phyloP scores from a whole-genome alignment of 441 rosid genomes.

The Bruguiera hainesii region DNA sequence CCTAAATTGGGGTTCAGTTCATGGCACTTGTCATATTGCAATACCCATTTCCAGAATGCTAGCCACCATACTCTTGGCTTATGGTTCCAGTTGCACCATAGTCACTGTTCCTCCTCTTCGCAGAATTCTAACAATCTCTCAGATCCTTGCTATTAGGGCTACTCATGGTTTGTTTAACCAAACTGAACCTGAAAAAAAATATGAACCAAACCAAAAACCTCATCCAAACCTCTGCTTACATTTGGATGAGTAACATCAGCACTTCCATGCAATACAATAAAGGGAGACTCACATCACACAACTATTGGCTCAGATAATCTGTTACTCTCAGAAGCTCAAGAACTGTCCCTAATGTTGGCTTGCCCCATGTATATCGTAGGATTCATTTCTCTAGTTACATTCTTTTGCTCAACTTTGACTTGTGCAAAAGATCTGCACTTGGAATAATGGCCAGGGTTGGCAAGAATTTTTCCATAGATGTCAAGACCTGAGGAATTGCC shows the following conservation, averaged over 20 bases:
- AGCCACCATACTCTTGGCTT: no score
- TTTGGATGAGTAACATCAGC: conserved; percentile 83
- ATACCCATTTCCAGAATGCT: no score
- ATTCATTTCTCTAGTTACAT: conserved; percentile 46
- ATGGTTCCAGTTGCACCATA: no score
- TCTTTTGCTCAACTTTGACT: conserved; percentile 62
- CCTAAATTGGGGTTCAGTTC: no score
- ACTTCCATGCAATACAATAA: conserved; percentile 69
- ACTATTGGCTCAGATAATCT: conserved; percentile 41
- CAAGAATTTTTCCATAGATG: conserved; percentile 43
- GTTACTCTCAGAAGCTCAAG: conserved; percentile 69
- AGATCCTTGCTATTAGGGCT: no score
- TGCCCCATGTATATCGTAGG: conserved; percentile 62
- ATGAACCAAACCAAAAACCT: background rate
- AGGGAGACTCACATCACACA: conserved; percentile 62
- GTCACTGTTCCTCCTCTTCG: no score
- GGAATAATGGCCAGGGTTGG: conserved; percentile 80
- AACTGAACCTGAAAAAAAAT: no score
- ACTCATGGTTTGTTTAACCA: no score
- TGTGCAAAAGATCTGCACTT: conserved; percentile 49
- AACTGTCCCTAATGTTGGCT: conserved; percentile 82
- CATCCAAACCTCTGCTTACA: conserved; percentile 59
- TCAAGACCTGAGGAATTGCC: conserved; percentile 60
- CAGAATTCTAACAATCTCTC: no score
- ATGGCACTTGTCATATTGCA: no score